These are phyloP conservation scores for Melaleuca alternifolia DNA, from an alignment of 345 rosid species.

Conservation along the genomic window DNA sequence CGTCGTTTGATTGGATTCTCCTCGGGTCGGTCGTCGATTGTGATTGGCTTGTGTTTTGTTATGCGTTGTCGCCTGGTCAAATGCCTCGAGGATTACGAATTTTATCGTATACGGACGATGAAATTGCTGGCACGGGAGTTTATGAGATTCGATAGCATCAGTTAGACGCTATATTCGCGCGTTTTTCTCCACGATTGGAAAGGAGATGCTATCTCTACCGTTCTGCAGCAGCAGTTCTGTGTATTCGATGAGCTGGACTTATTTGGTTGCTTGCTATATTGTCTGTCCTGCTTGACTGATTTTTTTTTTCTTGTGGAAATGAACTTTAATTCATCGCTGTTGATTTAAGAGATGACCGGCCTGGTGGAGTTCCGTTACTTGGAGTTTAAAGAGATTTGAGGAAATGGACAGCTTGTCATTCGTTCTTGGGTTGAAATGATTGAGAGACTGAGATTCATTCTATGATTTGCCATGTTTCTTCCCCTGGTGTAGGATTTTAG, in stretches of 20 bases:
- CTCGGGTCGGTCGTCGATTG: not conserved
- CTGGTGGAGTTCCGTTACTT: not conserved
- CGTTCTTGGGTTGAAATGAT: not conserved
- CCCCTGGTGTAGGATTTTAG: not conserved
- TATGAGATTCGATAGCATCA: not conserved
- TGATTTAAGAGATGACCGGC: not conserved
- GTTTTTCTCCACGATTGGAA: not conserved
- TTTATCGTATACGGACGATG: not conserved
- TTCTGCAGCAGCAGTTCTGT: not conserved
- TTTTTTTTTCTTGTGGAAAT: not conserved
- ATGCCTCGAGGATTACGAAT: not conserved
- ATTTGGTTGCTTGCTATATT: not conserved
- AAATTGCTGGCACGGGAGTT: not conserved
- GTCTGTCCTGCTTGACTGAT: not conserved
- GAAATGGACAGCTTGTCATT: not conserved
- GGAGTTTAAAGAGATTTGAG: not conserved
- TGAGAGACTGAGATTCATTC: not conserved
- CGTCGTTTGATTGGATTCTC: not conserved
- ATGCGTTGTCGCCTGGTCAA: not conserved
- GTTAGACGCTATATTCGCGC: not conserved
- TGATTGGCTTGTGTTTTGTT: not conserved
- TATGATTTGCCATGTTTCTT: not conserved
- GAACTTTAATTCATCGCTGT: not conserved
- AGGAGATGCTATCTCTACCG: not conserved
- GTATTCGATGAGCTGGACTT: no score